A percentile compares a stretch with the other conserved stretches of the same genome.
phyloP scores from a whole-genome alignment of 116 monocot species.

The Iris pallida region DNA sequence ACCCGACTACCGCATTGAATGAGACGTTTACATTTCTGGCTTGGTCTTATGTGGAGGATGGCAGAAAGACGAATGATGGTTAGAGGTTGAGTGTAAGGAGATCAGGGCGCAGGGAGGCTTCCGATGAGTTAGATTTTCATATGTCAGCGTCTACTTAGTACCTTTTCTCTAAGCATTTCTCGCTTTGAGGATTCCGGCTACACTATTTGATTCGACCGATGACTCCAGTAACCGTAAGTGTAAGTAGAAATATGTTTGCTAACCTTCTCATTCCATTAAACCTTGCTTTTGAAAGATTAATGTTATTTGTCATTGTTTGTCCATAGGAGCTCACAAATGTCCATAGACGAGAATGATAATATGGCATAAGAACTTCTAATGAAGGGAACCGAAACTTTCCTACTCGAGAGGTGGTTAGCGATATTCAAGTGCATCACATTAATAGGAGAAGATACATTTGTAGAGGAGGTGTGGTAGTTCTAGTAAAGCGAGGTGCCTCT shows the following conservation, averaged over 20 bases:
- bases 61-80: constrained; percentile 15
- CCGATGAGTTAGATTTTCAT: constrained; percentile 67
- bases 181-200: constrained; percentile 81
- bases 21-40: constrained; percentile 45
- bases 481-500: constrained; percentile 72
- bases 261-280: too few species aligned
- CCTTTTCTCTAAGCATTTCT: constrained; percentile 84
- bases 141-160: constrained; percentile 86
- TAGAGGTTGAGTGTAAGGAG: constrained; percentile 38
- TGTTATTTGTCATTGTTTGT: constrained; percentile 5
- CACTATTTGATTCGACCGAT: constrained; percentile 82
- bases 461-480: constrained; percentile 62
- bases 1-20: constrained; percentile 48
- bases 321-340: constrained; percentile 57
- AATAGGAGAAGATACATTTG: too few species aligned
- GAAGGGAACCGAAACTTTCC: constrained; percentile 91
- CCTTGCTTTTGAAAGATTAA: too few species aligned
- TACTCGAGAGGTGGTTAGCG: constrained; percentile 81
- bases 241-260: constrained; percentile 77
- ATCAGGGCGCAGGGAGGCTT: constrained; percentile 19
- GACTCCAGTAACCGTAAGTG: constrained; percentile 50
- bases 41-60: constrained; percentile 15
- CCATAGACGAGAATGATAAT: constrained; percentile 48
- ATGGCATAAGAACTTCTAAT: constrained; percentile 62
- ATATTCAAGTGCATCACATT: constrained; percentile 93